A percentile compares a stretch with the other conserved stretches of the same genome.
Conservation (phyloP, 2,329 filamentous ascomycete genomes). For the Lomentospora prolificans region DNA sequence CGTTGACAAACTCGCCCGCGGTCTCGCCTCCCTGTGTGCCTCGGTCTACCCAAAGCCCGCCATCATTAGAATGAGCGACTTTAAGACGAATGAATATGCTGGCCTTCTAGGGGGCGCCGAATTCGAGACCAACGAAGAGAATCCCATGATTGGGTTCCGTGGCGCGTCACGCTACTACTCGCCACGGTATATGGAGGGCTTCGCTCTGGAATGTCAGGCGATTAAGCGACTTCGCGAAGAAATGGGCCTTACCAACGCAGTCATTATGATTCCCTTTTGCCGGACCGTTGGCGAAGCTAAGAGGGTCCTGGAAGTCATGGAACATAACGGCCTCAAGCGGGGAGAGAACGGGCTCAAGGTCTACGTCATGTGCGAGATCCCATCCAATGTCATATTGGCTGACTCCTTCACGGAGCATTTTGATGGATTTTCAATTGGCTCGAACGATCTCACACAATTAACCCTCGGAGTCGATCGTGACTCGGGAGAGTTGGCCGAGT, state of each 20-base stretch:
- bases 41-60: constrained; percentile 26
- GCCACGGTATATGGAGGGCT: constrained; percentile 25
- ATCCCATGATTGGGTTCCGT: constrained; percentile 31
- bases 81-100: constrained; percentile 31
- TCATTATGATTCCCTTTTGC: constrained; percentile 29
- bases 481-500: constrained; percentile 22
- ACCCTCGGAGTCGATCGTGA: constrained; percentile 28
- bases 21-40: constrained; percentile 26
- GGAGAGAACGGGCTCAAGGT: constrained; percentile 25
- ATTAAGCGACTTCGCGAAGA: constrained; percentile 26
- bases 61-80: constrained; percentile 28
- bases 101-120: constrained; percentile 26
- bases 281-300: constrained; percentile 24
- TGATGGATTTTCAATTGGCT: constrained; percentile 31
- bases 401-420: constrained; percentile 24
- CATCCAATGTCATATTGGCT: constrained; percentile 28
- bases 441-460: constrained; percentile 29
- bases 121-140: constrained; percentile 28
- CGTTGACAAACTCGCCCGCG: constrained; percentile 25
- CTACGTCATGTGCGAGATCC: constrained; percentile 32
- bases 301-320: constrained; percentile 24
- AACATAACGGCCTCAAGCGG: constrained; percentile 24
- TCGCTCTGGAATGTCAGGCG: constrained; percentile 27
- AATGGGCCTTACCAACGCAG: constrained; percentile 25
- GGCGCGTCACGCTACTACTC: constrained; percentile 31